Base-by-base conservation (phyloP, 2,329 filamentous ascomycete species). In the Calonectria pauciramosa region DNA sequence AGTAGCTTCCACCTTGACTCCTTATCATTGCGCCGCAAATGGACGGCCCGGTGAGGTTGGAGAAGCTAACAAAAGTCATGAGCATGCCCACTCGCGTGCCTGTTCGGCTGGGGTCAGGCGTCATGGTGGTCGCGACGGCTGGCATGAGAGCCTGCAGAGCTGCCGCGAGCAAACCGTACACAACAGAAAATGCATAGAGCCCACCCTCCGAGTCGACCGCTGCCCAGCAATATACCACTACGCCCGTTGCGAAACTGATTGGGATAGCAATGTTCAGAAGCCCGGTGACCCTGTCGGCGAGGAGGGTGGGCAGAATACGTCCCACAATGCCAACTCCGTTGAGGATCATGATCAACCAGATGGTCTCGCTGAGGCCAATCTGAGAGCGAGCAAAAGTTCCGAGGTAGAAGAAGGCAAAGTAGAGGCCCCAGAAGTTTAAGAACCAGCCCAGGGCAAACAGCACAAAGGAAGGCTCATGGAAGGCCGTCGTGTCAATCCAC, bases 321-420 rank as follows among this genome's bases (percentile, higher is more conserved):
- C 88, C 88, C 11, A 88, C 77, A 7, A 91, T 79, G 0, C 89
- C 89, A 16, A 90, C 85, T 0, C 87, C 89, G 74, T 91, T 92
- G 81, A 91, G 87, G 30, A 90, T 83, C 54, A 91, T 83, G 16
- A 79, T 49, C 0, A 82, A 63, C 30, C 81, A 77, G 14, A 82
- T 76, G 0, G 82, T 77, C 1, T 82, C 77, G 0, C 69, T n/a
- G 0, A 80, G 60, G 0, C 73, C 76, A 0, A 81, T 70, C 3
- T 52, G 38, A 34, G 87, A 85, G 18, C 87, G 85, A 30, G 85
- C 86, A 82, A 87, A 92, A 0, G 88, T 86, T 0, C 88, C 85
- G n/a, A 89, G 82, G 72, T 87, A 89, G 82, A 88, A 90, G 70
- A 88, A 86, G 0, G 86, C 87, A 51, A 87, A 83, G 74, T 85